These are phyloP conservation scores for Rhazya stricta DNA, from an alignment of 257 asterid genomes.

Conservation along the genomic window DNA sequence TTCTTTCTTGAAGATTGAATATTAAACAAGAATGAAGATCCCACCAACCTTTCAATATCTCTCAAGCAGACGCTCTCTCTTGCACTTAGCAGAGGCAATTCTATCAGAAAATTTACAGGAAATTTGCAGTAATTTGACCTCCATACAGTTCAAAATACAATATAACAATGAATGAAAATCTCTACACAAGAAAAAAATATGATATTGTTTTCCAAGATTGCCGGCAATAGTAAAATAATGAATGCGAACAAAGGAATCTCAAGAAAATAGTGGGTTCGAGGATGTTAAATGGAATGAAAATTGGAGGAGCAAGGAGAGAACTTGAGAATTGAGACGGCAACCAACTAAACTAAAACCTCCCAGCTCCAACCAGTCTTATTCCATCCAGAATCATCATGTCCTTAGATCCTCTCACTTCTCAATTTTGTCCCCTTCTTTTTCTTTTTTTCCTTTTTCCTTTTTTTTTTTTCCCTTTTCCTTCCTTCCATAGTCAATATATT, in stretches of 20 bases:
- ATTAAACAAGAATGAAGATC: neutral
- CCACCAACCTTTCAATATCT: slow-evolving; percentile 5
- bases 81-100: neutral
- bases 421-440: neutral
- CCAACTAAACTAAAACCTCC: slow-evolving; percentile 13
- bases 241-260: neutral
- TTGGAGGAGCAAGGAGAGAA: neutral
- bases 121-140: neutral
- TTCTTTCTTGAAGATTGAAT: neutral
- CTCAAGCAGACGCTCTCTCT: neutral
- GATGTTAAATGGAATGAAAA: neutral
- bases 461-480: neutral
- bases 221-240: neutral
- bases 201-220: neutral
- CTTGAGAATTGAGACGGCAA: neutral
- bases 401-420: neutral
- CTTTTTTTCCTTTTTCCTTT: neutral
- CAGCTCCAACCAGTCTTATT: slow-evolving; percentile 9
- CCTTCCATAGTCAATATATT: too few species aligned
- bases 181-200: neutral
- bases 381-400: slow-evolving; percentile 15
- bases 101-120: neutral
- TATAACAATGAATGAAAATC: neutral
- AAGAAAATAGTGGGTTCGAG: neutral
- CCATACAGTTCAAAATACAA: neutral